A percentile compares a stretch with the other conserved stretches of the same genome.
Conservation (phyloP, 192 early-diverging fungal genomes). For the Paraglomus brasilianum region DNA sequence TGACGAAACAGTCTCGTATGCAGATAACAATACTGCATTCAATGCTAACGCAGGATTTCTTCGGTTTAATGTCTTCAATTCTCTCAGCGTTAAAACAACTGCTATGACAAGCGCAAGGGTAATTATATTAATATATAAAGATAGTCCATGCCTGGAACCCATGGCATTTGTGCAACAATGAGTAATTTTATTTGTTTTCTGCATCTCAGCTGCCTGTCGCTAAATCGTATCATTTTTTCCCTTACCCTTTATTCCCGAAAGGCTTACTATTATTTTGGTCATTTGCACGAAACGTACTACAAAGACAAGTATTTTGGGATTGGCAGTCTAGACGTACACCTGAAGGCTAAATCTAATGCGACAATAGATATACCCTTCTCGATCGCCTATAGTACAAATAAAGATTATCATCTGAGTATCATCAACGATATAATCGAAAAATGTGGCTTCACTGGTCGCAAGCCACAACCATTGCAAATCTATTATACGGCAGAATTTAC, state of each 20-base stretch:
- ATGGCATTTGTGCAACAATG: no score
- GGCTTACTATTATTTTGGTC: not conserved
- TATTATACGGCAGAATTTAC: constrained; percentile 50
- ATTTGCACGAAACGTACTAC: constrained; percentile 51
- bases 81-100: constrained; percentile 6
- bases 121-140: no score
- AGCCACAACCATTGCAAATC: constrained; percentile 35
- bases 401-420: constrained; percentile 36
- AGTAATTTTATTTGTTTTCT: not conserved
- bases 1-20: not conserved
- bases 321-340: constrained; percentile 39
- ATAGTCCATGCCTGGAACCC: constrained; percentile 28
- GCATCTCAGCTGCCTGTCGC: not conserved
- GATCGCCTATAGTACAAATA: constrained; percentile 34
- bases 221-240: no score
- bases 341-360: constrained; percentile 37
- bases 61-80: constrained; percentile 12
- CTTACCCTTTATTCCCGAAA: not conserved
- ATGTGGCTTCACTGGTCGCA: constrained; percentile 40
- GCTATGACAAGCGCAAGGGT: constrained; percentile 1
- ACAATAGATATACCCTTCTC: constrained; percentile 46
- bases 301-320: constrained; percentile 44
- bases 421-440: constrained; percentile 40
- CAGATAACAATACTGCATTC: not conserved
- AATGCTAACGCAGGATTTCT: constrained; percentile 27